Conservation (phyloP, 2,329 filamentous ascomycete genomes). For the Fusarium scirpi region DNA sequence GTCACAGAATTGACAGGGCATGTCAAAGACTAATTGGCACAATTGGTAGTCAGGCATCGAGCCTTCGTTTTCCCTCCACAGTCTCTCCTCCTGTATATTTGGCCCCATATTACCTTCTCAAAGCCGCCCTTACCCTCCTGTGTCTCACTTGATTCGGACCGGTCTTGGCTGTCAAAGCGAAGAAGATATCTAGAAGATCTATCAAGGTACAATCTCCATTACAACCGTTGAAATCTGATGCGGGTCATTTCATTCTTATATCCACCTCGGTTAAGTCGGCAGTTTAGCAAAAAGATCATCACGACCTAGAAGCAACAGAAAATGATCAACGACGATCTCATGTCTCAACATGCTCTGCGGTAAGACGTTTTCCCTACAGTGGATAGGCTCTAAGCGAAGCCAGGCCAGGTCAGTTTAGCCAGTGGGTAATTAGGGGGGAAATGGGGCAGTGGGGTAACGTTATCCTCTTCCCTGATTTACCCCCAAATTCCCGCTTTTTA, state of each 20-base stretch:
- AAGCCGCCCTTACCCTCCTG: background rate
- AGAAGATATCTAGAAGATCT: background rate
- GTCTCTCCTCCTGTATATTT: background rate
- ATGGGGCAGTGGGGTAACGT: background rate
- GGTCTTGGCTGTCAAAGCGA: background rate
- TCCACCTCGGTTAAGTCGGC: background rate
- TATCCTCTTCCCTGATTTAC: background rate
- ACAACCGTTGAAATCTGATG: background rate
- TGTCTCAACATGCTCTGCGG: background rate
- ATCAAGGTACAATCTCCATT: background rate
- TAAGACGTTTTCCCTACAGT: background rate
- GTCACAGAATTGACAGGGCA: background rate
- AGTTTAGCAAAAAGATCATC: background rate
- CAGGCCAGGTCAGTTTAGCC: slow-evolving; percentile 1
- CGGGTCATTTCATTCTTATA: background rate
- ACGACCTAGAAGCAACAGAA: background rate
- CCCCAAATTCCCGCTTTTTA: slow-evolving; percentile 9
- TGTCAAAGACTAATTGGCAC: background rate
- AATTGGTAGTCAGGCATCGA: background rate
- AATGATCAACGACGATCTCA: background rate
- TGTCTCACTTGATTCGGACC: background rate
- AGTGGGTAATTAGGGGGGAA: slow-evolving; percentile 2
- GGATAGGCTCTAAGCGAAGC: background rate
- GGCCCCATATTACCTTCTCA: background rate
- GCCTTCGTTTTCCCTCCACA: background rate